These are phyloP conservation scores for Pleodorina starrii DNA, from an alignment of 139 green algal genomes.

Conservation along the genomic window DNA sequence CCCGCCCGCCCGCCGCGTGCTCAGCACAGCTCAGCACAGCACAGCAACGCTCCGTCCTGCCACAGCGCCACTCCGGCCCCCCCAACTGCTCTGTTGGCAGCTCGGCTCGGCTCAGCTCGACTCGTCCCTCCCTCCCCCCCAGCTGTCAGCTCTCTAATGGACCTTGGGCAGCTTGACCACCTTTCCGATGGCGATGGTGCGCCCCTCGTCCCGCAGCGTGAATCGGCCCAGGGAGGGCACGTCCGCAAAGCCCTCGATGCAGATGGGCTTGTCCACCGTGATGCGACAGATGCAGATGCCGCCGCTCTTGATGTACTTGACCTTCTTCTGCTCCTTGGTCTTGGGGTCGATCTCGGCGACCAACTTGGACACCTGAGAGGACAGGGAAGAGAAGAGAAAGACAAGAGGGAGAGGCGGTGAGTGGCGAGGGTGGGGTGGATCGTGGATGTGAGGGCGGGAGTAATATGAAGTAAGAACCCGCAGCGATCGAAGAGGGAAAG, in stretches of 20 bases:
- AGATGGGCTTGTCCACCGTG: constrained; percentile 88
- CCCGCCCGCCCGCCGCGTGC: no score
- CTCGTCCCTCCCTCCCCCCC: no score
- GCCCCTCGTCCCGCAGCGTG: constrained; percentile 94
- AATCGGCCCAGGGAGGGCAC: constrained; percentile 92
- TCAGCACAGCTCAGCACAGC: no score
- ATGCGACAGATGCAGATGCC: constrained; percentile 73
- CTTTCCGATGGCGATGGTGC: constrained; percentile 97
- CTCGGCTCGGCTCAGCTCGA: no score
- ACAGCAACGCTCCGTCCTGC: no score
- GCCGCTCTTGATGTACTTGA: constrained; percentile 83
- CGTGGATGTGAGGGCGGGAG: no score
- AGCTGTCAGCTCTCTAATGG: no score
- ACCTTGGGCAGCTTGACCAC: constrained; percentile 86
- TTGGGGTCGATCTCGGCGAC: constrained; percentile 87
- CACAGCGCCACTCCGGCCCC: no score
- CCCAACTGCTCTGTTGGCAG: no score
- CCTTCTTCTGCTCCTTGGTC: constrained; percentile 90
- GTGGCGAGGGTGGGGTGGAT: no score
- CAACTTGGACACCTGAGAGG: constrained; percentile 79
- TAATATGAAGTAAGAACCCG: no score
- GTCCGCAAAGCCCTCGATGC: constrained; percentile 89
- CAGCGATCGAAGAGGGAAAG: no score
- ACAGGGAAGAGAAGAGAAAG: neutral
- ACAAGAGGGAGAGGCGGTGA: neutral